A percentile compares a stretch with the other conserved stretches of the same genome.
Evolutionary conservation across 805 yeast genomes (phyloP).

Genomic region (Blastobotrys muscicola): DNA sequence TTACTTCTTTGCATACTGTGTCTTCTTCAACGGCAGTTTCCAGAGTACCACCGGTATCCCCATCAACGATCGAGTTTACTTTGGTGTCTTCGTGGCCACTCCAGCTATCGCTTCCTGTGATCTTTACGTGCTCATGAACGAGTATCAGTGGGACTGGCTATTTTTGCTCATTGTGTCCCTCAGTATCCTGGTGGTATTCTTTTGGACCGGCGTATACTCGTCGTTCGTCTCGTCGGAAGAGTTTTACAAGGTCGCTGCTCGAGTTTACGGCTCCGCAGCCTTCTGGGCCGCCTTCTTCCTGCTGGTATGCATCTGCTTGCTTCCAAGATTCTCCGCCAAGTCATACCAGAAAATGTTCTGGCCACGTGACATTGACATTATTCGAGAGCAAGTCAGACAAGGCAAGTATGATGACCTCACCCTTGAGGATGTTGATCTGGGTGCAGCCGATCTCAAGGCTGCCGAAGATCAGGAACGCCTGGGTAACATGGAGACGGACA

Average conservation of each 20-base stretch:
- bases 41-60: slow-evolving; percentile 38
- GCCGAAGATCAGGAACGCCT: no score
- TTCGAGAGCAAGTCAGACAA: slow-evolving; percentile 43
- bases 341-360: slow-evolving; percentile 39
- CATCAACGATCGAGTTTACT: slow-evolving; percentile 53
- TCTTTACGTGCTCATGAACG: slow-evolving; percentile 51
- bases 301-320: slow-evolving; percentile 40
- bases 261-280: slow-evolving; percentile 46
- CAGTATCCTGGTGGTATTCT: slow-evolving; percentile 47
- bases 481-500: no score
- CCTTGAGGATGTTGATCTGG: slow-evolving; percentile 3
- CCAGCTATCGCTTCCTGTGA: slow-evolving; percentile 53
- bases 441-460: no score
- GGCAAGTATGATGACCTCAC: slow-evolving; percentile 34
- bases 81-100: slow-evolving; percentile 51
- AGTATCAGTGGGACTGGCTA: slow-evolving; percentile 66
- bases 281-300: slow-evolving; percentile 54
- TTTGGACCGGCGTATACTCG: slow-evolving; percentile 71
- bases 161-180: slow-evolving; percentile 41
- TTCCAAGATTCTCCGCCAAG: slow-evolving; percentile 52
- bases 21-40: slow-evolving; percentile 39
- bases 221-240: slow-evolving; percentile 40
- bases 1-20: slow-evolving; percentile 57
- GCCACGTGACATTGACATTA: slow-evolving; percentile 57
- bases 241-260: slow-evolving; percentile 53